A percentile compares a stretch with the other conserved stretches of the same genome.
Conservation (phyloP, 2,329 filamentous ascomycete species). For the Aureobasidium subglaciale region DNA sequence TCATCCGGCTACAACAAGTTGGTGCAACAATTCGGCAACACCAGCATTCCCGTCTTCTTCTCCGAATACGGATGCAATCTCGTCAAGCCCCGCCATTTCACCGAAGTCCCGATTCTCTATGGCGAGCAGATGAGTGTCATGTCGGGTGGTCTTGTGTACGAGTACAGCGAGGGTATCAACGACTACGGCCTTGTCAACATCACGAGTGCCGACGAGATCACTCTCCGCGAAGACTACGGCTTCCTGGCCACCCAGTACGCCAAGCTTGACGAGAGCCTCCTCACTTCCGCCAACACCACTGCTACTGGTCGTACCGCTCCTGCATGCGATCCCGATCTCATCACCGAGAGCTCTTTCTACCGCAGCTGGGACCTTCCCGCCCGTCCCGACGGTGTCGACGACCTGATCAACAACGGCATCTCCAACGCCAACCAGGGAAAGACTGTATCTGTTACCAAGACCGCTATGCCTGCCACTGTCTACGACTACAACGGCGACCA, state of each 20-base stretch:
- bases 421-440: slow-evolving; percentile 46
- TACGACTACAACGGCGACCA: slow-evolving; percentile 45
- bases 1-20: slow-evolving; percentile 53
- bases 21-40: slow-evolving; percentile 54
- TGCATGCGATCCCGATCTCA: slow-evolving; percentile 56
- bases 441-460: slow-evolving; percentile 50
- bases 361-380: slow-evolving; percentile 67
- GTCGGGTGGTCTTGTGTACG: slow-evolving; percentile 69
- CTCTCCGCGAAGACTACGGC: slow-evolving; percentile 41
- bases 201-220: slow-evolving; percentile 31
- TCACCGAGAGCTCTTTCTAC: slow-evolving; percentile 59
- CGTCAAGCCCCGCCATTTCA: slow-evolving; percentile 13
- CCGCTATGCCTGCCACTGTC: slow-evolving; percentile 49
- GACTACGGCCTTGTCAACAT: slow-evolving; percentile 40
- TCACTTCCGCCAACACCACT: slow-evolving; percentile 55
- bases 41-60: slow-evolving; percentile 66
- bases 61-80: slow-evolving; percentile 49
- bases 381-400: slow-evolving; percentile 57
- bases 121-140: slow-evolving; percentile 60
- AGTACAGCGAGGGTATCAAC: slow-evolving; percentile 63
- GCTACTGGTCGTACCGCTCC: slow-evolving; percentile 48
- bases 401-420: slow-evolving; percentile 68
- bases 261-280: slow-evolving; percentile 59
- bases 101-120: slow-evolving; percentile 62
- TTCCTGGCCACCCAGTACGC: slow-evolving; percentile 66